Conservation (phyloP, 345 rosid genomes). For the Mallotus nudiflorus region DNA sequence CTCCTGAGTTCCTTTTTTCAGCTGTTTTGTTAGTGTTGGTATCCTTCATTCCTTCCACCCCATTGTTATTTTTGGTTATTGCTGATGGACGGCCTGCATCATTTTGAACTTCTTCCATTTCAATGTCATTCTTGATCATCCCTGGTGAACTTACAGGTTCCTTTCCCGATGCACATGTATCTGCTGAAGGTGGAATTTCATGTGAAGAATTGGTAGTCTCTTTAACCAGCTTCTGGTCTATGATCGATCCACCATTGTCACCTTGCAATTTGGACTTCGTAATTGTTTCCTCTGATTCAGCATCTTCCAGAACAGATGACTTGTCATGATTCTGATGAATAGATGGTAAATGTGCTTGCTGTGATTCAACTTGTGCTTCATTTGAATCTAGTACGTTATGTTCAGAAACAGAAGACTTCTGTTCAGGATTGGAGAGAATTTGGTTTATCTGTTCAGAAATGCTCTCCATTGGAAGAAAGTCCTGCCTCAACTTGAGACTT, state of each 20-base stretch:
- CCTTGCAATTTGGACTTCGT: slow-evolving; percentile 14
- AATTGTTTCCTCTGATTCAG: slow-evolving; percentile 17
- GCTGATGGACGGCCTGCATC: neutral
- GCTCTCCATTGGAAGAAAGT: slow-evolving; percentile 51
- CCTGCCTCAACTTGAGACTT: slow-evolving; percentile 48
- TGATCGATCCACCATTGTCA: neutral
- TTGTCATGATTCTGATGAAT: slow-evolving; percentile 8
- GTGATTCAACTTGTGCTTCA: slow-evolving; percentile 16
- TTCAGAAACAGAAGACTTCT: slow-evolving; percentile 21
- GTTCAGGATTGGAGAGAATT: slow-evolving; percentile 43
- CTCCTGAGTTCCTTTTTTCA: slow-evolving; percentile 12
- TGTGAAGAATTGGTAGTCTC: slow-evolving; percentile 6
- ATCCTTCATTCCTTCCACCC: slow-evolving; percentile 23
- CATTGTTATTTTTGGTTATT: slow-evolving; percentile 5
- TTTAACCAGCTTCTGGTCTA: neutral
- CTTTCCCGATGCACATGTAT: neutral
- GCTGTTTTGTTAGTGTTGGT: slow-evolving; percentile 6
- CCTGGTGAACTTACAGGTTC: slow-evolving; percentile 17
- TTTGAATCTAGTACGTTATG: slow-evolving; percentile 13
- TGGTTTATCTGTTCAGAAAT: slow-evolving; percentile 39
- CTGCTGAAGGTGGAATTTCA: slow-evolving; percentile 16
- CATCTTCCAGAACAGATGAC: slow-evolving; percentile 22
- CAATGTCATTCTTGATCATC: neutral
- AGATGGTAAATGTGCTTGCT: slow-evolving; percentile 14
- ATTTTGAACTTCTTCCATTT: neutral